Evolutionary conservation across 2,329 filamentous ascomycete species (phyloP).

Genomic region (Ophiostoma perfectum): DNA sequence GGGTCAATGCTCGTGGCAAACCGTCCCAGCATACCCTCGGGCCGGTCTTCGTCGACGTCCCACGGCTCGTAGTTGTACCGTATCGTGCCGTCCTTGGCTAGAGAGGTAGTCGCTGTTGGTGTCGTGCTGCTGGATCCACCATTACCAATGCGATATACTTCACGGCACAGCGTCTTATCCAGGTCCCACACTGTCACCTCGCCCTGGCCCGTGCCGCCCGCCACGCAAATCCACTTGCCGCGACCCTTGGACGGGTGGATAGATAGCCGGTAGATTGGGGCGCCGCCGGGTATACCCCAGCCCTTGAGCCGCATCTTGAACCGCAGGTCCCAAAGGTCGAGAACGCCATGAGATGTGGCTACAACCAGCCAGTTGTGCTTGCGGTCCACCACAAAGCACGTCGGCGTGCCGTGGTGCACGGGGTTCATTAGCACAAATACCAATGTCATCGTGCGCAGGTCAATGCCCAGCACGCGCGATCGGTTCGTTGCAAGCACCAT

Average conservation of each 20-base stretch:
- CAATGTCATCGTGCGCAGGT: conserved; percentile 78
- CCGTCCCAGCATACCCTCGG: conserved; percentile 78
- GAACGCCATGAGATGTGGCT: conserved; percentile 85
- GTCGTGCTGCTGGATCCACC: background rate
- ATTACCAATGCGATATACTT: conserved; percentile 72
- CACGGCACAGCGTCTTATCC: conserved; percentile 80
- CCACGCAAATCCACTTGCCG: conserved; percentile 80
- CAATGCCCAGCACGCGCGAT: conserved; percentile 76
- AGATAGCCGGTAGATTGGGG: conserved; percentile 71
- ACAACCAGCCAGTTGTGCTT: conserved; percentile 86
- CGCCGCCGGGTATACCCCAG: conserved; percentile 79
- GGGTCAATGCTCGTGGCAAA: conserved; percentile 72
- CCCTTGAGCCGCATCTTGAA: conserved; percentile 82
- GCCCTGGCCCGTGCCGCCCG: conserved; percentile 77
- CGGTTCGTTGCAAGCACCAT: conserved; percentile 81
- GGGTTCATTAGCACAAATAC: conserved; percentile 80
- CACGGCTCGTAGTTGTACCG: conserved; percentile 69
- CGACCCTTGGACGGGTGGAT: conserved; percentile 74
- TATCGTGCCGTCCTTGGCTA: conserved; percentile 48
- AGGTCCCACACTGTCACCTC: conserved; percentile 96
- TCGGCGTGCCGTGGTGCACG: conserved; percentile 84
- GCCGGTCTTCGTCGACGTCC: conserved; percentile 83
- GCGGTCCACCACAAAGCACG: conserved; percentile 82
- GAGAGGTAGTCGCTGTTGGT: background rate
- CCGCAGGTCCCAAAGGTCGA: conserved; percentile 94